Percentiles rank a stretch among this genome's conserved stretches.
Conservation (phyloP, 352 stramenopile genomes). For the Globisporangium barbulae region DNA sequence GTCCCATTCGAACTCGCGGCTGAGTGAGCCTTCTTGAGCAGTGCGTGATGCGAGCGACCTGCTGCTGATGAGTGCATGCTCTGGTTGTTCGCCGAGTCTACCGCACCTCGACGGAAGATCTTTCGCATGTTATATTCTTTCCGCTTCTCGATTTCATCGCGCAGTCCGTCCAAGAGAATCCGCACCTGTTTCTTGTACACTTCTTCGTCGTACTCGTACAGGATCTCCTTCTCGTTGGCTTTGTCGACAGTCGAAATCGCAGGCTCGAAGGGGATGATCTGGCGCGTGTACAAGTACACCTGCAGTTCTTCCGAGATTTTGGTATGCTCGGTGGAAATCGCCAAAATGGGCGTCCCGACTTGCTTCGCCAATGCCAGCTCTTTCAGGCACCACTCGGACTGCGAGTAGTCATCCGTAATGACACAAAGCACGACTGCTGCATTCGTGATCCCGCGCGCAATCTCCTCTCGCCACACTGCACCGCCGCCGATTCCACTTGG, state of each 20-base stretch:
- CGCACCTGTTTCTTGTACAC: slow-evolving; percentile 68
- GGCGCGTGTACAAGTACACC: slow-evolving; percentile 80
- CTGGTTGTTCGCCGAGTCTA: slow-evolving; percentile 16
- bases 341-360: slow-evolving; percentile 71
- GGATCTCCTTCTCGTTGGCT: slow-evolving; percentile 34
- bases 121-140: slow-evolving; percentile 65
- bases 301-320: slow-evolving; percentile 81
- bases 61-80: slow-evolving; percentile 15
- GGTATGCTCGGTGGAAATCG: slow-evolving; percentile 69
- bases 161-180: slow-evolving; percentile 69
- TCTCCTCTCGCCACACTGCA: slow-evolving; percentile 64
- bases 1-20: slow-evolving; percentile 25
- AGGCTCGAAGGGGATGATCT: slow-evolving; percentile 76
- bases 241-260: slow-evolving; percentile 56
- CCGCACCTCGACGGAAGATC: slow-evolving; percentile 30
- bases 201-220: slow-evolving; percentile 67
- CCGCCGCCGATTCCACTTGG: slow-evolving; percentile 56
- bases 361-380: slow-evolving; percentile 66
- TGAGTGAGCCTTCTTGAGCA: slow-evolving; percentile 12
- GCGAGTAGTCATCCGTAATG: slow-evolving; percentile 55
- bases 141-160: slow-evolving; percentile 82
- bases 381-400: slow-evolving; percentile 64
- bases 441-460: slow-evolving; percentile 58
- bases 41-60: neutral
- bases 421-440: slow-evolving; percentile 57